Conservation (phyloP, 2,329 filamentous ascomycete genomes). For the Paecilomyces niveus region DNA sequence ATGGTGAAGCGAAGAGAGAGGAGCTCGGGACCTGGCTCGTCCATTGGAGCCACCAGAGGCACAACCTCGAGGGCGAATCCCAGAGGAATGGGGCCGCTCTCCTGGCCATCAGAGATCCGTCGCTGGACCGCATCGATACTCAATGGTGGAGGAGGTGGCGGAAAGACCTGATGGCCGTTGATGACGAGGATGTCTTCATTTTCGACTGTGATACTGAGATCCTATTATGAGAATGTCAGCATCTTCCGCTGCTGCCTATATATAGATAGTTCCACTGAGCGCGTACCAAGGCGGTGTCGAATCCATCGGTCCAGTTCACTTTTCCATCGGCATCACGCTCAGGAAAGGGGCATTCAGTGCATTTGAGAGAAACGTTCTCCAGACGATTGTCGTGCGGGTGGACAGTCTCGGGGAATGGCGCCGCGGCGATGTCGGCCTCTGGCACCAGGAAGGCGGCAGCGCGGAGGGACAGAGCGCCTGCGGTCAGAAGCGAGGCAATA, state of each 20-base stretch:
- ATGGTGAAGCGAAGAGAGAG: conserved; percentile 38
- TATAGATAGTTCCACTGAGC: too few species aligned
- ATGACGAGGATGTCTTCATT: conserved; percentile 27
- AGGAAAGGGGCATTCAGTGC: conserved; percentile 34
- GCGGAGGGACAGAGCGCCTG: conserved; percentile 26
- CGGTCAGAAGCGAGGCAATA: conserved; percentile 28
- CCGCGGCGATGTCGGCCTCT: conserved; percentile 18
- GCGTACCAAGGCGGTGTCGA: conserved; percentile 28
- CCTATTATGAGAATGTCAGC: conserved; percentile 13
- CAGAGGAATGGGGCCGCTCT: conserved; percentile 29
- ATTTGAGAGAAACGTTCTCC: conserved; percentile 24
- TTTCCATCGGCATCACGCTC: conserved; percentile 19
- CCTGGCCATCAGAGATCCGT: conserved; percentile 27
- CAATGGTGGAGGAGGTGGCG: conserved; percentile 20
- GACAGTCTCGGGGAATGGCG: conserved; percentile 14
- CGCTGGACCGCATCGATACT: conserved; percentile 27
- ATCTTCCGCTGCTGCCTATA: background rate
- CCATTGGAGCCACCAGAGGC: conserved; percentile 19
- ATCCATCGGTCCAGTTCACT: conserved; percentile 27
- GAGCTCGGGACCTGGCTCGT: conserved; percentile 27
- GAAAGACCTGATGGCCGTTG: conserved; percentile 32
- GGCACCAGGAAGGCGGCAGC: conserved; percentile 32
- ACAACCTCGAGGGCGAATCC: conserved; percentile 38
- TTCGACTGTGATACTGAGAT: conserved; percentile 29
- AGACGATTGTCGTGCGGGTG: conserved; percentile 19